Percentiles rank a stretch among this genome's conserved stretches.
phyloP scores from a whole-genome alignment of 345 rosid species.

The Populus ilicifolia region DNA sequence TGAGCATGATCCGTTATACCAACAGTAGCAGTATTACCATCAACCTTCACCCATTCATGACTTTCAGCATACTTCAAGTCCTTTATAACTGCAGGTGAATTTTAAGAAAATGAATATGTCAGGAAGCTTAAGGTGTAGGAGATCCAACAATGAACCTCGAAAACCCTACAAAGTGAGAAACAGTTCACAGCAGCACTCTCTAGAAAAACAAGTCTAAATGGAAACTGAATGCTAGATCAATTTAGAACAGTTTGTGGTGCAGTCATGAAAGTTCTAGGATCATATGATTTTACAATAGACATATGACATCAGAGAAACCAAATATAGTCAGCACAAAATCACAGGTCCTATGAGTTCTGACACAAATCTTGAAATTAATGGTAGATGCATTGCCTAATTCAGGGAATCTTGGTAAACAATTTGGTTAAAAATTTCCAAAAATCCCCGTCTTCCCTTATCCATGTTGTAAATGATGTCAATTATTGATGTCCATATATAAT shows the following conservation, averaged over 20 bases:
- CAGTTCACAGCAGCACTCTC: no score
- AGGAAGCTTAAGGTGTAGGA: not conserved
- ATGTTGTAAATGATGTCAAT: not conserved
- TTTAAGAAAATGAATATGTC: not conserved
- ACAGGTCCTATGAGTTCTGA: not conserved
- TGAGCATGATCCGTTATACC: conserved; percentile 99
- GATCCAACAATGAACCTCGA: not conserved
- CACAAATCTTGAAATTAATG: not conserved
- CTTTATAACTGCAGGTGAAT: conserved; percentile 52
- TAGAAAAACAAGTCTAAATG: not conserved
- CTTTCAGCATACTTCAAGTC: conserved; percentile 81
- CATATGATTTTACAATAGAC: not conserved
- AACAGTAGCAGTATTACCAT: conserved; percentile 65
- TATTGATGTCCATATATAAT: not conserved
- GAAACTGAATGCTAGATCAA: not conserved
- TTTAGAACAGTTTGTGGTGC: not conserved
- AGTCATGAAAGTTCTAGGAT: not conserved
- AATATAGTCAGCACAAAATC: not conserved
- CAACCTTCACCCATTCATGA: conserved; percentile 93
- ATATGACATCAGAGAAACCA: not conserved
- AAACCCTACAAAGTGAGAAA: not conserved
- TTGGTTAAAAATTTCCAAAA: not conserved
- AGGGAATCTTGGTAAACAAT: not conserved
- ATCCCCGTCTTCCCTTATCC: not conserved
- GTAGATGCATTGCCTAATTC: not conserved